These are phyloP conservation scores for Saururus chinensis DNA, from an alignment of 164 flowering plant genomes.

Conservation along the genomic window DNA sequence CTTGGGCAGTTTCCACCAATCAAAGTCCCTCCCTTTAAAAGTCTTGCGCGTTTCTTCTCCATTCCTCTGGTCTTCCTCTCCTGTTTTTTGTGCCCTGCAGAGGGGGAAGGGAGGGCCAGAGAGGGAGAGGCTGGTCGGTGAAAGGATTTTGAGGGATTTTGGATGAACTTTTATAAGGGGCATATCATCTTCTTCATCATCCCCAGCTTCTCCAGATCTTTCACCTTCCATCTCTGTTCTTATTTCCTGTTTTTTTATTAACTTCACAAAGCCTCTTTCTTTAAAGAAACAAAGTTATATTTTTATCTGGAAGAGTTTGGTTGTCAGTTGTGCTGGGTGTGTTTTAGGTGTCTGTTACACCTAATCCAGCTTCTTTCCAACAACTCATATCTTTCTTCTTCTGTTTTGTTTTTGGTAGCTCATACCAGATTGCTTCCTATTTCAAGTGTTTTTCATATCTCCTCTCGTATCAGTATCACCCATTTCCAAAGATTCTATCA, in stretches of 20 bases:
- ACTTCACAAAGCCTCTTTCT: neutral
- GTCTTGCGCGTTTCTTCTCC: too few relatives aligned
- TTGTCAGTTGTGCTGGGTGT: neutral
- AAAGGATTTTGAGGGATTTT: neutral
- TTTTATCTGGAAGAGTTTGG: neutral
- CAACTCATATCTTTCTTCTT: neutral
- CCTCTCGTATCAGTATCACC: neutral
- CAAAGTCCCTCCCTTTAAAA: neutral
- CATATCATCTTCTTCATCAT: too few relatives aligned
- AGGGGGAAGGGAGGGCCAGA: neutral
- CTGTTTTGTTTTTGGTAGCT: too few relatives aligned
- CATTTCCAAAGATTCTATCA: neutral
- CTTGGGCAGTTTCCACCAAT: neutral
- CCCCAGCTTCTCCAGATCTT: neutral
- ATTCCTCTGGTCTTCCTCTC: neutral
- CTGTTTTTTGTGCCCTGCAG: neutral
- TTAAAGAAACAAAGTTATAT: too few relatives aligned
- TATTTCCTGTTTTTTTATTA: too few relatives aligned
- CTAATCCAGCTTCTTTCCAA: neutral
- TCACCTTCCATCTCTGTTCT: neutral
- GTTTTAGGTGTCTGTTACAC: neutral
- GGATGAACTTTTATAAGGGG: neutral
- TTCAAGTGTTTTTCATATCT: neutral
- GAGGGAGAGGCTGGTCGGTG: neutral
- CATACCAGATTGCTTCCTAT: too few relatives aligned